Evolutionary conservation across 345 rosid species (phyloP).

Genomic region (Sisymbrium altissimum): DNA sequence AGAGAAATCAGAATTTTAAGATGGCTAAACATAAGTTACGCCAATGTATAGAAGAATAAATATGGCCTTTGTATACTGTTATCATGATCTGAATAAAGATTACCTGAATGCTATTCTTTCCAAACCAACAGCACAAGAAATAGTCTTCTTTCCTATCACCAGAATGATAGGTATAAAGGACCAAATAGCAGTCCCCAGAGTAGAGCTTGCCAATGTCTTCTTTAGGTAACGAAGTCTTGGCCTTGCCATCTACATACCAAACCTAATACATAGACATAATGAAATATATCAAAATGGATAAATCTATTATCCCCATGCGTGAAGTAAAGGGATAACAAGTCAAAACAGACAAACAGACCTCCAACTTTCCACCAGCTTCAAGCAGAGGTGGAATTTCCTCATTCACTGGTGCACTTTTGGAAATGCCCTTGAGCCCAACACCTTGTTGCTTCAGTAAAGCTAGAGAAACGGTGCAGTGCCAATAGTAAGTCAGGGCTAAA

Average conservation of each 20-base stretch:
- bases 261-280: conserved; percentile 48
- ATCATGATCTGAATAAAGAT: background rate
- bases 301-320: background rate
- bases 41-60: background rate
- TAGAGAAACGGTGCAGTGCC: conserved; percentile 33
- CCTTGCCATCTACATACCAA: conserved; percentile 80
- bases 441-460: conserved; percentile 98
- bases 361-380: conserved; percentile 95
- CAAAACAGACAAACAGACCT: conserved; percentile 47
- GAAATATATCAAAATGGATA: background rate
- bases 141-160: conserved; percentile 97
- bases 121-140: conserved; percentile 90
- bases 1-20: background rate
- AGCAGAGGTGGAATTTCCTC: conserved; percentile 98
- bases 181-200: conserved; percentile 91
- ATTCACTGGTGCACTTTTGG: conserved; percentile 66
- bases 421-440: conserved; percentile 75
- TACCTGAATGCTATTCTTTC: conserved; percentile 88
- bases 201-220: conserved; percentile 93
- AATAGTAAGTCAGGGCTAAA: conserved; percentile 8
- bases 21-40: background rate
- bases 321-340: background rate
- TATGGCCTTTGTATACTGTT: background rate
- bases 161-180: conserved; percentile 84
- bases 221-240: conserved; percentile 70